Base-by-base conservation (phyloP, 768 basidiomycete genomes). In the Hebeloma cylindrosporum region DNA sequence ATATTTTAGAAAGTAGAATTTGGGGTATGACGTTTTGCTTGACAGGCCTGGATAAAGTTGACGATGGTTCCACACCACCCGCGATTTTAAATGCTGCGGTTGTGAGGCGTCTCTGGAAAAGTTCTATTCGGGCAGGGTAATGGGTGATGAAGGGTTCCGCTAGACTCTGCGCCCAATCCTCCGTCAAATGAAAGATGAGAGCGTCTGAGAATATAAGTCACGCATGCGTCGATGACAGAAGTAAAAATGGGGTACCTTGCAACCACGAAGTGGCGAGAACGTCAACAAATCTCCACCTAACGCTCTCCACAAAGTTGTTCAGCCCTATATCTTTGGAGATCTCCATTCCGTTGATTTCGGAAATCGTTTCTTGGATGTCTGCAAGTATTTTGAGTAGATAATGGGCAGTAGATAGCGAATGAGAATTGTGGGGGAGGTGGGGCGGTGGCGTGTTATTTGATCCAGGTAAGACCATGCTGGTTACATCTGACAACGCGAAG, bases 261-360 rank as follows among this genome's bases (percentile, higher is more conserved):
- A 88, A 59, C 96, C 96, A 99, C 7, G 77, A 72, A 13, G 74
- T 74, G 33, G 86, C 75, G 16, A 97, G 75, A 14, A 87, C 74
- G 57, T 95, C 91, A 39, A 81, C 82, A 60, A 97, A 93, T 51
- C 83, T 80, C 93, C 95, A 95, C 59, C 86, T 78, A 7, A 81
- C 78, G 47, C 81, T 89, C 51, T 93, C 90, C 52, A 95, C 61
- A 22, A 98, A 67, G 50, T 73, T 79, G 60, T 80, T 88, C 44
- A 96, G 60, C 32, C 74, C 82, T 31, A 73, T 80, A 46, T 95
- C 93, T n/a, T 70, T 73, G 1, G 84, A 81, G 26, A 98, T 81
- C 47, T 93, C 93, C 69, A 93, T 79, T 5, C 71, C 75, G 34
- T 78, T 78, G 21, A 95, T 62, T 54, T 99, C 96, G 53, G 78